A percentile compares a stretch with the other conserved stretches of the same genome.
Evolutionary conservation across 108 stramenopile species (phyloP).

Genomic region (Cyclotella distinguenda): DNA sequence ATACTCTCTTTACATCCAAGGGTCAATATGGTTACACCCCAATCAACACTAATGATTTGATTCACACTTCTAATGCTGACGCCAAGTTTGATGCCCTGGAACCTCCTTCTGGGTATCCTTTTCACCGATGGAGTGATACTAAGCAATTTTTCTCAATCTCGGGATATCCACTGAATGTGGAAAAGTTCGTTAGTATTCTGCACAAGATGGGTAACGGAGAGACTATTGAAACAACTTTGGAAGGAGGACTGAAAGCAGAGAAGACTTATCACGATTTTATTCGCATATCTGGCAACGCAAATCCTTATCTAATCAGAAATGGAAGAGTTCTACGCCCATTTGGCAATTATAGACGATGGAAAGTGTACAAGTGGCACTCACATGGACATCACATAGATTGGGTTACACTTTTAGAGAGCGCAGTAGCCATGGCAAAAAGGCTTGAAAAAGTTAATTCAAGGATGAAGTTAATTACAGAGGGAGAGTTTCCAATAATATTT

Average conservation of each 20-base stretch:
- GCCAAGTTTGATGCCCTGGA: conserved; percentile 20
- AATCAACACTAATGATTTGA: conserved; percentile 21
- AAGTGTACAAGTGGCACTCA: conserved; percentile 26
- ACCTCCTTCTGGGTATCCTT: conserved; percentile 23
- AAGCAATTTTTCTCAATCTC: conserved; percentile 1
- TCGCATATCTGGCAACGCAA: conserved; percentile 12
- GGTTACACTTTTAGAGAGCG: conserved; percentile 34
- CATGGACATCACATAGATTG: conserved; percentile 35
- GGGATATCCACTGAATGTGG: conserved; percentile 25
- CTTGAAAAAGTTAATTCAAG: conserved; percentile 22
- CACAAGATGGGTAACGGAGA: conserved; percentile 24
- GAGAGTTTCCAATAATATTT: conserved; percentile 36
- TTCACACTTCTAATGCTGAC: conserved; percentile 7
- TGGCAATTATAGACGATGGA: conserved; percentile 21
- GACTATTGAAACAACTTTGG: conserved; percentile 13
- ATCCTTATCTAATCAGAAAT: conserved; percentile 24
- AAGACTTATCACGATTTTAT: conserved; percentile 15
- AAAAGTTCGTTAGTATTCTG: conserved; percentile 32
- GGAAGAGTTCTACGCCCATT: conserved; percentile 26
- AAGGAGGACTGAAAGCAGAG: conserved; percentile 17
- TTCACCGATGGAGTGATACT: conserved; percentile 22
- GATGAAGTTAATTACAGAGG: conserved; percentile 31
- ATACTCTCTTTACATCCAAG: not conserved
- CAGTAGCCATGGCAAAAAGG: conserved; percentile 27
- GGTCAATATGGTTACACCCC: conserved; percentile 1